Percentiles rank a stretch among this genome's conserved stretches.
Evolutionary conservation across 257 asterid genomes (phyloP).

Genomic region (Solanum paucissectum): DNA sequence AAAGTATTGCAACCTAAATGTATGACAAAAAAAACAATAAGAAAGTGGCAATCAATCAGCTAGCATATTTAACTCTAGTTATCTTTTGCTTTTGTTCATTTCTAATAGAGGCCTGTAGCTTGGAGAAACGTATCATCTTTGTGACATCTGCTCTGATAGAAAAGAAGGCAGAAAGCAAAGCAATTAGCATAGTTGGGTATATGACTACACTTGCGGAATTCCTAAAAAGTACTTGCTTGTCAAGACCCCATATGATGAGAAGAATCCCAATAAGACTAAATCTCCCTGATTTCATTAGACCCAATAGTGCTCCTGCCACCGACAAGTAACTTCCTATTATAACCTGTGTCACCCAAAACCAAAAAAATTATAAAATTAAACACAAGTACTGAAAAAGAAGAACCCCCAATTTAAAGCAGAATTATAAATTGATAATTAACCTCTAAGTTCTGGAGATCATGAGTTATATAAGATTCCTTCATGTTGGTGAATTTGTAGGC

Average conservation of each 20-base stretch:
- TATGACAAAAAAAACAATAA: neutral
- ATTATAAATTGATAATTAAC: slow-evolving; percentile 16
- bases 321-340: slow-evolving; percentile 52
- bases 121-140: slow-evolving; percentile 23
- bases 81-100: slow-evolving; percentile 10
- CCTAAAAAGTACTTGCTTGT: slow-evolving; percentile 14
- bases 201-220: slow-evolving; percentile 7
- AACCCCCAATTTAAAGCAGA: neutral
- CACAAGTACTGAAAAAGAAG: neutral
- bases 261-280: slow-evolving; percentile 35
- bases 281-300: slow-evolving; percentile 36
- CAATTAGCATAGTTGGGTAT: slow-evolving; percentile 37
- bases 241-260: slow-evolving; percentile 44
- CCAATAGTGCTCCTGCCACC: slow-evolving; percentile 50
- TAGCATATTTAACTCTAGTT: neutral
- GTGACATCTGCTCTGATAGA: slow-evolving; percentile 43
- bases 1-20: neutral
- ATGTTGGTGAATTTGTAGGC: slow-evolving; percentile 18
- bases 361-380: neutral
- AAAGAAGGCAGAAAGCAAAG: slow-evolving; percentile 31
- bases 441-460: slow-evolving; percentile 55
- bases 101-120: neutral
- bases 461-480: neutral
- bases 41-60: neutral
- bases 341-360: slow-evolving; percentile 23